Base-by-base conservation (phyloP, 1,284 basidiomycete species). In the Quambalaria eucalypti region DNA sequence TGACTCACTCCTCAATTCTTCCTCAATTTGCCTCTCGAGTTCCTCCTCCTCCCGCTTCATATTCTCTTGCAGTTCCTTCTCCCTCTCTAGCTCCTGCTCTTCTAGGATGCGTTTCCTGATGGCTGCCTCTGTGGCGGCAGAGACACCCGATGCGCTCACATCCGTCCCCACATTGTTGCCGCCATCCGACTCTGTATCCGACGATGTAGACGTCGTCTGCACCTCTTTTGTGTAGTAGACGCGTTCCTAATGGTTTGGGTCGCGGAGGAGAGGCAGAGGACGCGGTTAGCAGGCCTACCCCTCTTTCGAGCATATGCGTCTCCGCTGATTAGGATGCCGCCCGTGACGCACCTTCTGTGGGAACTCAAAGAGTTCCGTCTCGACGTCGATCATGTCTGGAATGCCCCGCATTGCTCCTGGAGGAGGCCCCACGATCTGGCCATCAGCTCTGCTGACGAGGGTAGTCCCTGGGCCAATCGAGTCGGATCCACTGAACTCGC, bases 211-310 rank as follows among this genome's bases (percentile, higher is more conserved):
- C 28, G 84, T 81, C 0, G 90, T 95, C 76, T 97, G 92, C 1
- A 93, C 86, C 65, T 90, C 87, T 76, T 93, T 95, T 64, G 91
- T 92, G 72, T 95, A 96, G 49, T 87, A 85, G 25, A 93, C 85
- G n/a, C 85, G 83, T 76, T 89, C 86, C 85, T 88, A 64, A 30
- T 50, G 29, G 9, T 14, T 25, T 23, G 12, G 26, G 25, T 14
- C 25, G n/a, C n/a, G 28, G 19, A 21, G 25, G 30, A n/a, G 3
- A 21, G 26, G 4, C 21, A 19, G n/a, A 4, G 3, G 29, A 29
- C 16, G 31, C 8, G 9, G 38, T 16, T 39, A 12, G 12, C 19
- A 48, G 5, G 8, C 26, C 9, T 7, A 26, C 14, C 7, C 25
- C 5, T 6, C 25, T 26, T 23, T 59, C 78, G 30, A 51, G 87